A percentile compares a stretch with the other conserved stretches of the same genome.
phyloP scores from a whole-genome alignment of 768 basidiomycete species.

The Suillus decipiens region DNA sequence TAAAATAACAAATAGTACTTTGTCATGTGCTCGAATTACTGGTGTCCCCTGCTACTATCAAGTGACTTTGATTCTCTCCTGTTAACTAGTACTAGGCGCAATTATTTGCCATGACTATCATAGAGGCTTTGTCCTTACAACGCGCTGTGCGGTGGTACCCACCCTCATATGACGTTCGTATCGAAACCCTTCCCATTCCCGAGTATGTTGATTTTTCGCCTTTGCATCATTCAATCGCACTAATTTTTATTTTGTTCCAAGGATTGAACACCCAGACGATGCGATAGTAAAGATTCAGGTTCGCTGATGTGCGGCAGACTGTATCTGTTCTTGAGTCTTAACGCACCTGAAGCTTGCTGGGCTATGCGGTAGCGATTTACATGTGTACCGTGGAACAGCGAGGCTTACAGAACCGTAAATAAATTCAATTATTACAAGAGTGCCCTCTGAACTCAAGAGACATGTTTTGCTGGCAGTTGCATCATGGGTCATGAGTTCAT shows the following conservation, averaged over 20 bases:
- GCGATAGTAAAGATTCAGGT: constrained; percentile 77
- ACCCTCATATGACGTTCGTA: constrained; percentile 67
- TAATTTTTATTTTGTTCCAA: constrained; percentile 24
- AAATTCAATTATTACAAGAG: constrained; percentile 1
- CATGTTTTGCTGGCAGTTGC: constrained; percentile 40
- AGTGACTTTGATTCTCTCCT: no score
- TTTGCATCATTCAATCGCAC: background rate
- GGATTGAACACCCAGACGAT: constrained; percentile 74
- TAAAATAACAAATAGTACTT: no score
- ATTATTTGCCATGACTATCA: background rate
- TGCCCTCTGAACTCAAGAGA: constrained; percentile 1
- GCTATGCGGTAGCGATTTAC: constrained; percentile 75
- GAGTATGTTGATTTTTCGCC: constrained; percentile 37
- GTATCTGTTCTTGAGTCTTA: background rate
- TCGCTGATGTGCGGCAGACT: constrained; percentile 15
- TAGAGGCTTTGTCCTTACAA: constrained; percentile 19
- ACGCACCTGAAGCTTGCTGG: constrained; percentile 52
- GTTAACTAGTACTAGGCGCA: no score
- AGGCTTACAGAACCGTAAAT: constrained; percentile 54
- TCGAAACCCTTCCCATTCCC: constrained; percentile 63
- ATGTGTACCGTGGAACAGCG: constrained; percentile 69
- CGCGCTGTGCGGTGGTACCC: constrained; percentile 64
- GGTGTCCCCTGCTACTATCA: no score
- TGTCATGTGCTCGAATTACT: no score
- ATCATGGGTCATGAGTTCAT: constrained; percentile 79